A percentile compares a stretch with the other conserved stretches of the same genome.
These are phyloP conservation scores for Stagonosporopsis vannaccii DNA, from an alignment of 2,329 filamentous ascomycete genomes.

Conservation along the genomic window DNA sequence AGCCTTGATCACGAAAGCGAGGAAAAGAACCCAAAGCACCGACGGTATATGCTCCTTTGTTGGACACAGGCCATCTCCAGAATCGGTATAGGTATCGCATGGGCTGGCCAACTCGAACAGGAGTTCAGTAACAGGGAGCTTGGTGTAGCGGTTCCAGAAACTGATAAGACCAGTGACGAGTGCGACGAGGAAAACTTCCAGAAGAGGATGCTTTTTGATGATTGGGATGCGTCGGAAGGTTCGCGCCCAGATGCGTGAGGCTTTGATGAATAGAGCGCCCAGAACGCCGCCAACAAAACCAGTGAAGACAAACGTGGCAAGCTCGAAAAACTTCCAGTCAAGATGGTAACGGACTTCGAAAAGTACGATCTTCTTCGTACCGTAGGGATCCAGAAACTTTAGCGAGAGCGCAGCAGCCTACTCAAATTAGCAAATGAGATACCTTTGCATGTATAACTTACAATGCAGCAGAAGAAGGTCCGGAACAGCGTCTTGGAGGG, in stretches of 20 bases:
- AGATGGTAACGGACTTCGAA: slow-evolving; percentile 91
- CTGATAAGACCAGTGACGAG: slow-evolving; percentile 82
- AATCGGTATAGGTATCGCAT: slow-evolving; percentile 73
- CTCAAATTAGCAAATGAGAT: neutral
- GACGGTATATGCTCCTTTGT: slow-evolving; percentile 76
- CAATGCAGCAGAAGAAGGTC: slow-evolving; percentile 98
- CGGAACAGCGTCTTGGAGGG: slow-evolving; percentile 96
- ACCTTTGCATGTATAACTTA: slow-evolving; percentile 46
- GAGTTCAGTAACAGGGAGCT: slow-evolving; percentile 86
- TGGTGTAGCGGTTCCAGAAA: slow-evolving; percentile 94
- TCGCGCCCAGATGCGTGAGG: slow-evolving; percentile 86
- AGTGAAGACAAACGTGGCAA: slow-evolving; percentile 83
- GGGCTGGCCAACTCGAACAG: slow-evolving; percentile 90
- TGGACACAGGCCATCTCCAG: slow-evolving; percentile 82
- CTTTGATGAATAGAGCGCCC: slow-evolving; percentile 96
- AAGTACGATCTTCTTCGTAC: slow-evolving; percentile 93
- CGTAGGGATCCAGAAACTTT: slow-evolving; percentile 95
- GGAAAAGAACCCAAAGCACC: slow-evolving; percentile 73
- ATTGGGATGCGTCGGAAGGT: slow-evolving; percentile 81
- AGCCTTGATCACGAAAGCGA: slow-evolving; percentile 89
- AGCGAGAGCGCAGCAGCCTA: slow-evolving; percentile 80
- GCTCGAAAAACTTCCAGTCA: slow-evolving; percentile 95
- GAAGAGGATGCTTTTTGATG: slow-evolving; percentile 83
- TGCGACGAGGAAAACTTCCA: slow-evolving; percentile 90
- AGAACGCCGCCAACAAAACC: slow-evolving; percentile 83